Evolutionary conservation across 2,329 filamentous ascomycete genomes (phyloP).

Genomic region (Byssoonygena ceratinophila): DNA sequence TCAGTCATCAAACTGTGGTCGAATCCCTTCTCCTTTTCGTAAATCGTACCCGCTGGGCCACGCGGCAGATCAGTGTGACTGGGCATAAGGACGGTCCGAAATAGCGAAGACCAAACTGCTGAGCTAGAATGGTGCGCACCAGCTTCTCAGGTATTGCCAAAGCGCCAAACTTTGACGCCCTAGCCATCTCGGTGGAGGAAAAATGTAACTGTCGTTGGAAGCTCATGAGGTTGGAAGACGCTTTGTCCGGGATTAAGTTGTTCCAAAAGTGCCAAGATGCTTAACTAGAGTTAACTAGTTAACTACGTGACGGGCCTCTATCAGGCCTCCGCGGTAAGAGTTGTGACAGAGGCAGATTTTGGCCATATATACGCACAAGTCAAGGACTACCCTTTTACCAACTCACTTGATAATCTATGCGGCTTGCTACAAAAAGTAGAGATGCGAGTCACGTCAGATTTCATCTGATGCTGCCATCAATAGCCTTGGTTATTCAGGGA

Average conservation of each 20-base stretch:
- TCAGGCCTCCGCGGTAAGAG: no score
- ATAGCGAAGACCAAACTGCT: not conserved
- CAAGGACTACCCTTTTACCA: no score
- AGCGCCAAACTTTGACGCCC: not conserved
- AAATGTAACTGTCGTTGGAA: not conserved
- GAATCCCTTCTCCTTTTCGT: constrained; percentile 15
- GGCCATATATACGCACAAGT: no score
- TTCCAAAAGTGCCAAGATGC: no score
- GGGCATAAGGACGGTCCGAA: constrained; percentile 9
- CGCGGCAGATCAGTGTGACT: not conserved
- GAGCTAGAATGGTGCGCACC: not conserved
- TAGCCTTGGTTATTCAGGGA: no score
- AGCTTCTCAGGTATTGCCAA: not conserved
- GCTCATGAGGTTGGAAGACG: not conserved
- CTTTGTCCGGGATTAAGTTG: not conserved
- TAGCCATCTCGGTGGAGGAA: not conserved
- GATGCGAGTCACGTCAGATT: no score
- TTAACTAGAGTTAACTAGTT: no score
- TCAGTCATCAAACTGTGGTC: constrained; percentile 15
- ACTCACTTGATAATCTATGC: no score
- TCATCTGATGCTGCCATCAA: no score
- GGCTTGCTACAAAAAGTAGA: no score
- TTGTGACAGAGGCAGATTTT: no score
- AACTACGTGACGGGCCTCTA: no score
- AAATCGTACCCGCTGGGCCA: constrained; percentile 14